Percentiles rank a stretch among this genome's conserved stretches.
Evolutionary conservation across 1,284 basidiomycete genomes (phyloP).

Genomic region (Peniophora sp.): DNA sequence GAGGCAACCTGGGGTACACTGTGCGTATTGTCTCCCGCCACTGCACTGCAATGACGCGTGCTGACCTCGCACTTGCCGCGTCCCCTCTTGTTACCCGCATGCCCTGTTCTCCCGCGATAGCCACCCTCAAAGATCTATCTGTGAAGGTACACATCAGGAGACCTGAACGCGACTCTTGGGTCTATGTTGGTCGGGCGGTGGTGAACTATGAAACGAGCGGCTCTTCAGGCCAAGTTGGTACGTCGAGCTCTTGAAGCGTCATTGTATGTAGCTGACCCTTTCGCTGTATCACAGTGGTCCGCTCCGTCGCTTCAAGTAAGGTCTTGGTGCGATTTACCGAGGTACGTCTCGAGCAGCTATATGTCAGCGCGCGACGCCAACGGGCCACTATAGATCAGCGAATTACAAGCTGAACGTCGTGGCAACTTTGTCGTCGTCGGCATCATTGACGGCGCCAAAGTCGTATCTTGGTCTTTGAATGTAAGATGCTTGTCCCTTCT

Average conservation of each 20-base stretch:
- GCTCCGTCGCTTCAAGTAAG: conserved; percentile 56
- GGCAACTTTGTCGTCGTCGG: conserved; percentile 79
- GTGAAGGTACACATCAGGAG: conserved; percentile 78
- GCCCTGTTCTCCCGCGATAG: conserved; percentile 10
- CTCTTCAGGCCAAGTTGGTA: conserved; percentile 70
- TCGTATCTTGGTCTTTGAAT: conserved; percentile 80
- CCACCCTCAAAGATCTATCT: conserved; percentile 63
- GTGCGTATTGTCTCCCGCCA: too few relatives aligned
- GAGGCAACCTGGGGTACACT: too few relatives aligned
- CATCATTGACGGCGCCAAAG: conserved; percentile 59
- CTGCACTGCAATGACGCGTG: too few relatives aligned
- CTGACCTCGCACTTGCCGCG: background rate
- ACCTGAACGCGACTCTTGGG: conserved; percentile 73
- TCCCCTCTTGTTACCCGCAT: background rate
- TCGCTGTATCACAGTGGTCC: conserved; percentile 44
- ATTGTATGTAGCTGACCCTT: conserved; percentile 5
- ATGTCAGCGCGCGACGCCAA: conserved; percentile 1
- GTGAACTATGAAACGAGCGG: conserved; percentile 65
- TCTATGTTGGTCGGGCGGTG: conserved; percentile 66
- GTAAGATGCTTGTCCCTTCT: conserved; percentile 27
- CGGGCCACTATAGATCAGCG: conserved; percentile 44
- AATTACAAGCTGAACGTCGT: conserved; percentile 74
- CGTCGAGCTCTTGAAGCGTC: conserved; percentile 18
- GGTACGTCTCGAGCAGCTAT: conserved; percentile 28
- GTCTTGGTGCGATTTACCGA: conserved; percentile 64